Percentiles rank a stretch among this genome's conserved stretches.
Conservation (phyloP, 1,284 basidiomycete species). For the Sparassis latifolia region DNA sequence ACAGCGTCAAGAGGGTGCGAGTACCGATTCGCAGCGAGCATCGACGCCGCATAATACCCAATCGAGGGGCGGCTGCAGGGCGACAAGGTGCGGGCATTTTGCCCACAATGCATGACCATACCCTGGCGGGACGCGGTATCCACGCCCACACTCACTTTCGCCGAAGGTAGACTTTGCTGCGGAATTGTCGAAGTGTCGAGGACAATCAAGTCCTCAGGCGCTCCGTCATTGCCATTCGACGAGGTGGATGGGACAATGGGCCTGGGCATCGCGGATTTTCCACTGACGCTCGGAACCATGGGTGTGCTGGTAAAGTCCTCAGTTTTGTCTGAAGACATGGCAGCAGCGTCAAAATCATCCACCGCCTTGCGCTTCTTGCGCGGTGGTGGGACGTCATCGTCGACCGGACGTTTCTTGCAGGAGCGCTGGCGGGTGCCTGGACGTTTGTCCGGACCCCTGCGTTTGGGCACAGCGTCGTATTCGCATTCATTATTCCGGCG, state of each 20-base stretch:
- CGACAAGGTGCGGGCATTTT: no score
- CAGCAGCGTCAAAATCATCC: slow-evolving; percentile 20
- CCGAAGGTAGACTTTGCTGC: slow-evolving; percentile 24
- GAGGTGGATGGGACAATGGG: no score
- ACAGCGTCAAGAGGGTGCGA: no score
- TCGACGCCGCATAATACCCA: no score
- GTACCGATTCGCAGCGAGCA: no score
- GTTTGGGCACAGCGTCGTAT: slow-evolving; percentile 73
- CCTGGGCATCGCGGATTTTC: no score
- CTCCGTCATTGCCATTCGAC: no score
- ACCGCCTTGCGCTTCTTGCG: slow-evolving; percentile 53
- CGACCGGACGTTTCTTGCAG: slow-evolving; percentile 68
- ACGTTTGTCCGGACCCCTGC: slow-evolving; percentile 75
- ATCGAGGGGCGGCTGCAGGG: no score
- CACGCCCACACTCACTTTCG: slow-evolving; percentile 20
- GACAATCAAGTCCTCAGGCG: slow-evolving; percentile 10
- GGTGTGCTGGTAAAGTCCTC: background rate
- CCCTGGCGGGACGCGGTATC: no score
- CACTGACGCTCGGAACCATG: no score
- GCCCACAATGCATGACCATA: no score
- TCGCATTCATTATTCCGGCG: slow-evolving; percentile 68
- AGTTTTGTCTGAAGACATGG: background rate
- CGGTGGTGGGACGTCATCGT: slow-evolving; percentile 40
- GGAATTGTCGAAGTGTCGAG: slow-evolving; percentile 24
- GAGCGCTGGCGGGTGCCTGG: slow-evolving; percentile 75